These are phyloP conservation scores for Chrysosporium keratinophilum DNA, from an alignment of 2,329 filamentous ascomycete genomes.

Conservation along the genomic window DNA sequence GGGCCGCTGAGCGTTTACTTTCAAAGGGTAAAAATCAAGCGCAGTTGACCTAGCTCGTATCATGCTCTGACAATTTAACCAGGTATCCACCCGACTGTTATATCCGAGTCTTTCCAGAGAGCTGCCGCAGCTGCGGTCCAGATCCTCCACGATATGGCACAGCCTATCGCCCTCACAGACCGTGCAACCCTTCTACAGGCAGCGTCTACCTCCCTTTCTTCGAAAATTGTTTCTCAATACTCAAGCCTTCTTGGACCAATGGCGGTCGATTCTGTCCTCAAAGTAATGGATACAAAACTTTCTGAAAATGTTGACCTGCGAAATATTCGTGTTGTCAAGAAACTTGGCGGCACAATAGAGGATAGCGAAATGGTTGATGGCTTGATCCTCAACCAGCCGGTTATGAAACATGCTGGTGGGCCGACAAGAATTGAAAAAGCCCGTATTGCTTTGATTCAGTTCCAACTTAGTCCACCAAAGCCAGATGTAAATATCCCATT, in stretches of 20 bases:
- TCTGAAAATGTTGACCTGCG: slow-evolving; percentile 94
- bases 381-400: slow-evolving; percentile 79
- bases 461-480: slow-evolving; percentile 96
- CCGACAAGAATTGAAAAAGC: slow-evolving; percentile 94
- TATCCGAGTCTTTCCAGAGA: slow-evolving; percentile 94
- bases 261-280: slow-evolving; percentile 92
- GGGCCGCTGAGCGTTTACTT: slow-evolving; percentile 82
- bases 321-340: slow-evolving; percentile 96
- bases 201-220: slow-evolving; percentile 91
- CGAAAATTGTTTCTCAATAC: slow-evolving; percentile 97
- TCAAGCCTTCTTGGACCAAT: slow-evolving; percentile 91
- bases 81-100: slow-evolving; percentile 88
- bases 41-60: not conserved
- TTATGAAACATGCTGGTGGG: slow-evolving; percentile 86
- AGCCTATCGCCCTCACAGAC: slow-evolving; percentile 80
- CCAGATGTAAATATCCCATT: no score
- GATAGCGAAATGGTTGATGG: slow-evolving; percentile 97
- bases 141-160: slow-evolving; percentile 89
- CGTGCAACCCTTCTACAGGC: slow-evolving; percentile 87
- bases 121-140: slow-evolving; percentile 81
- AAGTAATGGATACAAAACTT: slow-evolving; percentile 89
- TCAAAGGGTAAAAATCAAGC: slow-evolving; percentile 54
- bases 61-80: not conserved
- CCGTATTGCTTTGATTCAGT: slow-evolving; percentile 91
- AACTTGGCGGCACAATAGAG: slow-evolving; percentile 94